Evolutionary conservation across 176 grass and related monocot genomes (phyloP).

Genomic region (Luzula sylvatica): DNA sequence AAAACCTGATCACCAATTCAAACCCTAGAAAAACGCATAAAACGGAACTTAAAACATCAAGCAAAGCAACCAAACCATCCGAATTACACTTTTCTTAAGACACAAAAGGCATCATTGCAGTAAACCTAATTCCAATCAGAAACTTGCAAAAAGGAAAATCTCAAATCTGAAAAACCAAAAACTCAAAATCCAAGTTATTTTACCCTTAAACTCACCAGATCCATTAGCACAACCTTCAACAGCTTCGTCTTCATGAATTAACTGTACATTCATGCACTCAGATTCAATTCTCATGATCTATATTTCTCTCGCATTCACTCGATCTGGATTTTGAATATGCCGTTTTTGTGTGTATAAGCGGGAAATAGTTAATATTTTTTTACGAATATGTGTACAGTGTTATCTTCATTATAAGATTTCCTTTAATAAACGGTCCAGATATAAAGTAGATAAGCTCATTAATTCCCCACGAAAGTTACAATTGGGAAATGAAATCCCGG

Average conservation of each 20-base stretch:
- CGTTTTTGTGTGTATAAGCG: too few relatives aligned
- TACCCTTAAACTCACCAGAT: slow-evolving; percentile 17
- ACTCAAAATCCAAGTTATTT: background rate
- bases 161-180: background rate
- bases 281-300: slow-evolving; percentile 8
- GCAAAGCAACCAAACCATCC: background rate
- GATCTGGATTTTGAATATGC: too few relatives aligned
- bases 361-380: too few relatives aligned
- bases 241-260: slow-evolving; percentile 1
- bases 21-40: background rate
- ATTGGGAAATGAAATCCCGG: too few relatives aligned
- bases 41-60: background rate
- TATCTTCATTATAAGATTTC: too few relatives aligned
- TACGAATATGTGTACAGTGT: too few relatives aligned
- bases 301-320: too few relatives aligned
- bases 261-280: slow-evolving; percentile 5
- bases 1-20: background rate
- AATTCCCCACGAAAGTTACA: too few relatives aligned
- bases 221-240: background rate
- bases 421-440: too few relatives aligned
- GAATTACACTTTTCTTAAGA: background rate
- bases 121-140: too few relatives aligned
- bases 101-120: too few relatives aligned
- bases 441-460: too few relatives aligned
- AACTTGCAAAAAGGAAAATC: background rate